Evolutionary conservation across 2,329 filamentous ascomycete genomes (phyloP), one percentile per base, ranked within the genome.

Genomic region (Malbranchea cinnamomea): DNA sequence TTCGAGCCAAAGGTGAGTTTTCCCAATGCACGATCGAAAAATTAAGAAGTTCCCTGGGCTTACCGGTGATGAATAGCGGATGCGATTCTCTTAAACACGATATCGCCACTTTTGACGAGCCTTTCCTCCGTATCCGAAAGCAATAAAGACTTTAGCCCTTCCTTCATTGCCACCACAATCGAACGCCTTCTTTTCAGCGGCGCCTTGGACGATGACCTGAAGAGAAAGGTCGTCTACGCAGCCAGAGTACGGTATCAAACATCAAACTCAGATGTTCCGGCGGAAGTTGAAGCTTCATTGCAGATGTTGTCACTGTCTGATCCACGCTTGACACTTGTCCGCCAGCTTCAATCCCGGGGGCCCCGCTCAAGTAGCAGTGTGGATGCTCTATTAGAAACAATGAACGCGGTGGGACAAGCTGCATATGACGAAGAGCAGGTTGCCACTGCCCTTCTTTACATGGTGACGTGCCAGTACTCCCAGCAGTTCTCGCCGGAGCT

Each of bases 131-230:
- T 74, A 9, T 67, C 67, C 34, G 61, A 71, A 40, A 65, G 69
- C 30, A 67, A 71, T 23, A 72, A 79, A 44, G 67, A 75, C 40
- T 75, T 85, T 31, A 65, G 63, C 7, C 64, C 76, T 17, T 59
- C 70, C 23, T 83, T 89, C 48, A 67, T 94, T 36, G 79, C 80
- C 28, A 62, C 76, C 35, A 76, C 92, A 35, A 65, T 94, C 53
- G 82, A 93, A 52, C 79, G 82, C 42, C 79, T 91, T 44, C 74
- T 92, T 32, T 76, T 89, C 53, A 76, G 85, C 43, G 83, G 85
- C 30, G 83, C 84, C 17, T 91, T 91, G 60, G 81, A 79, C 45
- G 73, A 83, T 32, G 75, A 79, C 47, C 65, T 75, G 39, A 78
- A 84, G 46, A 66, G 80, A 9, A 65, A 68, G 34, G 38, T 77